Base-by-base conservation (phyloP, 352 stramenopile species). In the Pythium insidiosum region DNA sequence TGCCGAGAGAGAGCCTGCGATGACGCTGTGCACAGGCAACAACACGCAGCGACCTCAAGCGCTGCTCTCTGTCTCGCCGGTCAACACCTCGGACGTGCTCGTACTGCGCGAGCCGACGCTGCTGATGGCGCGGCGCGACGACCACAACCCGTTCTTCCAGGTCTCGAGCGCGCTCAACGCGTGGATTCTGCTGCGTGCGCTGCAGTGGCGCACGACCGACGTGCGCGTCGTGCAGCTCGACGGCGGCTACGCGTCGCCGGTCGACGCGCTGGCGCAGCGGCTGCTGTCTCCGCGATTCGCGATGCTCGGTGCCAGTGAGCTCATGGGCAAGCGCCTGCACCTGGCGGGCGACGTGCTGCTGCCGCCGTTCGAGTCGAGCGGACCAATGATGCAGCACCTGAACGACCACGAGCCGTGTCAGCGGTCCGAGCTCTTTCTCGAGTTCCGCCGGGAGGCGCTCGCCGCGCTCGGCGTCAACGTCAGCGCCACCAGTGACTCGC, bases 361-460 rank as follows among this genome's bases (percentile, higher is more conserved):
- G 6, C 56, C 67, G 6, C 69, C 73, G 18, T 84, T 58, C 22
- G 77, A 89, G 16, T 40, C 54, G 3, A 66, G 50, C 0, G 74
- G 77, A 0, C 70, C 72, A 0, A 71, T 87, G 58, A 85, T 87
- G 66, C 61, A 82, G 48, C 77, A 89, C 34, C 41, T 89, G 29
- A 55, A 89, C 42, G 55, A 87, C 30, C 42, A 61, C 6, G 69
- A 89, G 36, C 68, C 71, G 28, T 89, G 77, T 42, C 53, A 56
- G 23, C 51, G 67, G 11, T 84, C 66, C 22, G 41, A 71, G 34
- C n/a, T 89, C 22, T 42, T 87, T 25, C 50, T 47, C 5, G 45
- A 63, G 2, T 89, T 89, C 40, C 74, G 74, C 2, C 22, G 37
- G 2, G 38, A 47, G 13, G 26, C 46, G 22, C 33, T 53, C 5